Evolutionary conservation across 805 yeast species (phyloP), one percentile per base, ranked within the genome.

Genomic region (Metschnikowia orientalis): DNA sequence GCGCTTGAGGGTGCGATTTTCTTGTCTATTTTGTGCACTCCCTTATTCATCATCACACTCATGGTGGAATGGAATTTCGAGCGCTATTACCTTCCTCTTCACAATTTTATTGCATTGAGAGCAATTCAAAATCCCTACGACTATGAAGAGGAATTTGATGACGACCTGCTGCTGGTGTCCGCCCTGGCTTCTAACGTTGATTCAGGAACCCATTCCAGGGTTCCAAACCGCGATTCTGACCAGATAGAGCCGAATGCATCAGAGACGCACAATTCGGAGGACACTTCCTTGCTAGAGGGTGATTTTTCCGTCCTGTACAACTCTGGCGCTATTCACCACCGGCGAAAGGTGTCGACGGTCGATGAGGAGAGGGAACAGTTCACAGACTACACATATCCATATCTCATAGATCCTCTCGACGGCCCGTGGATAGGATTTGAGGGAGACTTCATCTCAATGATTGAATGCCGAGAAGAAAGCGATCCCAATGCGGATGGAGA

Each of bases 341-440:
- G 56, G 28, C 59, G 77, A 35, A 53, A 73, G 34, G 46, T 57
- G 11, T 68, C 75, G 32, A 75, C 81, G 0, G 63, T 75, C 14
- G 81, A 75, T 44, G 81, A 75, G 47, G 76, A 73, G 38, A 47
- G 80, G 32, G 81, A 75, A 44, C 69, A 63, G 36, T 63, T 51
- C 32, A 67, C 69, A 13, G 71, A 64, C 38, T 75, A 75, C 47
- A 63, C 70, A 1, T 69, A 72, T 45, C 81, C 81, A 1, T 54
- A 54, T 33, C 48, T 75, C 23, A 48, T 51, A 1, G 73, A 73
- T 36, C 64, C 69, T 5, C 49, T 73, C 36, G 63, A 73, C 42
- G 80, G 80, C 0, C 77, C 79, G 6, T 68, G 78, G 72, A 57
- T 73, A 15, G 80, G 78, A 8, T 75, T 75, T 43, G 69, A 66